Percentiles rank a stretch among this genome's conserved stretches.
phyloP scores from a whole-genome alignment of 305 asterid species.

The Fraxinus xanthoxyloides region DNA sequence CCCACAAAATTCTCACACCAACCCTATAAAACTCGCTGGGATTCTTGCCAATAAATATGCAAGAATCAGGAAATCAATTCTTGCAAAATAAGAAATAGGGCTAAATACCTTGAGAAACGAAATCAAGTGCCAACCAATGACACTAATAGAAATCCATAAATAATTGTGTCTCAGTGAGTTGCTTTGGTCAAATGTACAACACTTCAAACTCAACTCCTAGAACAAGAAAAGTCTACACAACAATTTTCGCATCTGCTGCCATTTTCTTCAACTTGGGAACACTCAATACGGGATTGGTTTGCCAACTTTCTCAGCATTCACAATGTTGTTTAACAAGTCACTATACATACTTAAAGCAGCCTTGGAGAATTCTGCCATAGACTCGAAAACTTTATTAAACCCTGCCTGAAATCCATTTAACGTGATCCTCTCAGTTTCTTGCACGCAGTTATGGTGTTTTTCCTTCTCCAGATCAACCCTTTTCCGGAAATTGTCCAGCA shows the following conservation, averaged over 20 bases:
- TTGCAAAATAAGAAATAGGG: conserved; percentile 6
- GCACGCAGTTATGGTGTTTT: conserved; percentile 61
- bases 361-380: conserved; percentile 63
- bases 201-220: conserved; percentile 24
- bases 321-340: conserved; percentile 38
- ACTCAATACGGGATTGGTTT: conserved; percentile 38
- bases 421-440: conserved; percentile 66
- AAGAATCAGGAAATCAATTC: conserved; percentile 1
- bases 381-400: conserved; percentile 69
- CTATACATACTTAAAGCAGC: conserved; percentile 58
- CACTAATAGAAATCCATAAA: conserved; percentile 22
- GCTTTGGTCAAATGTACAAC: conserved; percentile 58
- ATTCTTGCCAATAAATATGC: conserved; percentile 10
- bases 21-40: conserved; percentile 10
- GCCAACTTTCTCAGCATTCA: conserved; percentile 36
- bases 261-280: conserved; percentile 38
- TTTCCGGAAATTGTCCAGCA: conserved; percentile 48
- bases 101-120: not conserved
- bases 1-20: conserved; percentile 9
- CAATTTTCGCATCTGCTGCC: conserved; percentile 32
- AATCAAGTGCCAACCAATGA: not conserved
- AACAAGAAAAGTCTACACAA: conserved; percentile 18
- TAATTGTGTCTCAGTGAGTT: conserved; percentile 61
- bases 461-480: conserved; percentile 71
- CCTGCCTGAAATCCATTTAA: conserved; percentile 75